These are phyloP conservation scores for Alnus glutinosa DNA, from an alignment of 306 rosid species.

Conservation along the genomic window DNA sequence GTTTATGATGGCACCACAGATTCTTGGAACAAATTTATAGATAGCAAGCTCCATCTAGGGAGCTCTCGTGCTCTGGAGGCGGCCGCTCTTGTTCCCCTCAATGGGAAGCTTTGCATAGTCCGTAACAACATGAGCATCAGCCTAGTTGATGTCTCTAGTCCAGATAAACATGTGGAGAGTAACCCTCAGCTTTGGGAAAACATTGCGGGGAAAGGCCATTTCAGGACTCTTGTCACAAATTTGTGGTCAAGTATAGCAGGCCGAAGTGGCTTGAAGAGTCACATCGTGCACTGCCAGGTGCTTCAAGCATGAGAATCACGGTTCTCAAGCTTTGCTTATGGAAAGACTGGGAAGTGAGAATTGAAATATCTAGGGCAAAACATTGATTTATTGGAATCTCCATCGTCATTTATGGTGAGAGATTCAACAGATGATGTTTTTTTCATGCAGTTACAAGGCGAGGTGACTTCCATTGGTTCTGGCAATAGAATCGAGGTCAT, in stretches of 20 bases:
- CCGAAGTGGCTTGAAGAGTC: constrained; percentile 87
- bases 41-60: constrained; percentile 94
- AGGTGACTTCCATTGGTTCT: constrained; percentile 42
- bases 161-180: constrained; percentile 68
- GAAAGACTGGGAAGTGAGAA: constrained; percentile 21
- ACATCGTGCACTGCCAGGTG: constrained; percentile 96
- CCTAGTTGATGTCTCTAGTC: constrained; percentile 77
- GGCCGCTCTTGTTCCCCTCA: constrained; percentile 93
- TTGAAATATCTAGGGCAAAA: not conserved
- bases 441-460: constrained; percentile 36
- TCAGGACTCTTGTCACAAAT: constrained; percentile 74
- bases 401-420: constrained; percentile 29
- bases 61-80: constrained; percentile 88
- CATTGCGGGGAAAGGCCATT: constrained; percentile 86
- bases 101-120: constrained; percentile 92
- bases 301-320: constrained; percentile 71
- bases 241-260: constrained; percentile 91
- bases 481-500: constrained; percentile 56
- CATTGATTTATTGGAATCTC: constrained; percentile 13
- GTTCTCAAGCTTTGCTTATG: constrained; percentile 29
- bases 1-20: constrained; percentile 77
- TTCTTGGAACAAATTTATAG: constrained; percentile 94
- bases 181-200: constrained; percentile 96
- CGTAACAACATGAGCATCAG: constrained; percentile 99
- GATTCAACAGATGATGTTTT: not conserved